Conservation (phyloP, 2,329 filamentous ascomycete species). For the Penicillium sp. region DNA sequence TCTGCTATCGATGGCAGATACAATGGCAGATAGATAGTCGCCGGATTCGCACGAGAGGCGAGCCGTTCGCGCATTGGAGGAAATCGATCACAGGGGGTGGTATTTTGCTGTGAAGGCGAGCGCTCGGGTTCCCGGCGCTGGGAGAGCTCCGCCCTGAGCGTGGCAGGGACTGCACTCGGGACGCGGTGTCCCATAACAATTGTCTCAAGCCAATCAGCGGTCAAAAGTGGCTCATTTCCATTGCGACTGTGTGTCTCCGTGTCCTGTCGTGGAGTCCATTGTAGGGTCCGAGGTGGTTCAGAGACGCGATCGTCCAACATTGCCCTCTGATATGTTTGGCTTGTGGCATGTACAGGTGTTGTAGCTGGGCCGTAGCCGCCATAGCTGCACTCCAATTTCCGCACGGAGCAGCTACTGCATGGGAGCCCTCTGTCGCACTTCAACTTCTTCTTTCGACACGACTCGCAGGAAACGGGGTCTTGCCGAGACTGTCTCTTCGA, state of each 20-base stretch:
- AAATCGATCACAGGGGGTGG: background rate
- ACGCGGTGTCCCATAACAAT: constrained; percentile 31
- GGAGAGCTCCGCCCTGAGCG: constrained; percentile 18
- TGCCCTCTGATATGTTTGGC: background rate
- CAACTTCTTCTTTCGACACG: constrained; percentile 46
- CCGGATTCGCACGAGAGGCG: constrained; percentile 21
- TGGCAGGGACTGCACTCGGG: constrained; percentile 20
- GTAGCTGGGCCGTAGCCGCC: background rate
- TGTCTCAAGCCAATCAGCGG: constrained; percentile 29
- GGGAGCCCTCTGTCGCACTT: constrained; percentile 54
- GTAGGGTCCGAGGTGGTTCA: background rate
- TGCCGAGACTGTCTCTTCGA: constrained; percentile 28
- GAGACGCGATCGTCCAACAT: background rate
- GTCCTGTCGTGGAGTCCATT: background rate
- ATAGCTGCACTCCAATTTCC: constrained; percentile 30
- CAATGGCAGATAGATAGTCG: constrained; percentile 16
- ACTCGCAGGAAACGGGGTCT: constrained; percentile 42
- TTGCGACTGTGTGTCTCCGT: background rate
- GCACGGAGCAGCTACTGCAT: constrained; percentile 47
- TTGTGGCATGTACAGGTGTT: background rate
- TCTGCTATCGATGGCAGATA: constrained; percentile 32
- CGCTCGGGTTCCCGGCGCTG: background rate
- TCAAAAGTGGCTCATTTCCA: constrained; percentile 21
- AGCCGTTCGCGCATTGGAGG: background rate
- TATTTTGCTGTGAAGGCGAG: background rate